Evolutionary conservation across 306 rosid species (phyloP), one percentile per base, ranked within the genome.

Genomic region (Glycine latifolia): DNA sequence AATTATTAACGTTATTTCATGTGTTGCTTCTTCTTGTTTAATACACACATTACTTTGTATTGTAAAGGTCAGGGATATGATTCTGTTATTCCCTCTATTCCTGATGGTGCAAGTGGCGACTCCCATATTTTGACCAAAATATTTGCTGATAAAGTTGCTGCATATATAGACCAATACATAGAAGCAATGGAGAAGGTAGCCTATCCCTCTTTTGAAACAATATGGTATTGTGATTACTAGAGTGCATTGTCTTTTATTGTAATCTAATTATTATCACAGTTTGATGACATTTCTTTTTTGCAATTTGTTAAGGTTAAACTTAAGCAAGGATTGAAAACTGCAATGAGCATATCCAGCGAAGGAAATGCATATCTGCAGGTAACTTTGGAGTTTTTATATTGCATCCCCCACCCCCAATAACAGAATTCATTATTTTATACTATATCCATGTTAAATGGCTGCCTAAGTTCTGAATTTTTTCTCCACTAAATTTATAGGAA

Each of bases 161-260:
- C 85, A 78, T 87, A 65, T 79, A 75, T 91, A 85, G 96, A 93
- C 43, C 93, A 91, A 78, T 93, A 95, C 84, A 53, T 93, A 49
- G 99, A 93, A 72, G 88, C 96, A 49, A 95, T 95, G 99, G 99
- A 95, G 84, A 93, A 95, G 99, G 98, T 95, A 85, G 56, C 5
- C 71, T 48, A n/a, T 73, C 48, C 20, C 8, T 56, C 43, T 81
- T 67, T 41, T 71, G 82, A 55, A 68, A 65, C 55, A 79, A 16
- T 26, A 26, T 26, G 58, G 63, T 75, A 5, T 68, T 15, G 15
- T 44, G 44, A 68, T 78, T 67, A 55, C 76, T 54, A 44, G 54
- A 31, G 17, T 60, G 53, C 56, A 16, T 50, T 26, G 69, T 10
- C 6, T 60, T 70, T 76, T n/a, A 10, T 54, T 83, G 13, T 14